A percentile compares a stretch with the other conserved stretches of the same genome.
phyloP scores from a whole-genome alignment of 176 grass and related monocot species.

The Thinopyrum elongatum region DNA sequence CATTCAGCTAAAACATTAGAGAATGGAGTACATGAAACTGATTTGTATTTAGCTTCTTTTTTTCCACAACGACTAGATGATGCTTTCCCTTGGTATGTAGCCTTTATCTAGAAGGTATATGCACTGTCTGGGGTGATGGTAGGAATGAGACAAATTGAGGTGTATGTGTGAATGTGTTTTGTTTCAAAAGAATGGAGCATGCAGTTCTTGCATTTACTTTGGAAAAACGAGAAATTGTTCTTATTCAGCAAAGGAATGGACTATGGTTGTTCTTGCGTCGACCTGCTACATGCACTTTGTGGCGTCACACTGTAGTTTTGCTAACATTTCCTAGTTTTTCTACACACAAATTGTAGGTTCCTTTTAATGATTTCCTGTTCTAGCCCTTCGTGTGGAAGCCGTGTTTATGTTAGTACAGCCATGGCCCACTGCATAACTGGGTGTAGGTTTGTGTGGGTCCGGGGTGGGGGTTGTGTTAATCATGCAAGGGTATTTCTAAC shows the following conservation, averaged over 20 bases:
- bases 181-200: neutral
- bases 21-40: neutral
- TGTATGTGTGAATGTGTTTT: neutral
- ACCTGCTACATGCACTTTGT: neutral
- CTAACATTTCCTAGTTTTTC: slow-evolving; percentile 2
- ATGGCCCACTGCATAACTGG: neutral
- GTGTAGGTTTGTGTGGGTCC: neutral
- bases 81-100: neutral
- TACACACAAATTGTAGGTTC: neutral
- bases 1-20: neutral
- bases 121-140: slow-evolving; percentile 1
- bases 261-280: neutral
- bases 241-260: neutral
- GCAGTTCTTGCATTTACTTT: neutral
- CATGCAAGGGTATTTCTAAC: neutral
- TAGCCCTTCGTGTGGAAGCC: neutral
- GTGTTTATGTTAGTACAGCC: neutral
- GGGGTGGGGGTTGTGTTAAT: neutral
- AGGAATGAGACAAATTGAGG: neutral
- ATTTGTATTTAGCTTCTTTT: neutral
- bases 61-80: neutral
- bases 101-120: neutral
- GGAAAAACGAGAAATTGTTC: neutral
- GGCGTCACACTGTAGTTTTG: neutral
- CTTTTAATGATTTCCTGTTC: neutral